Base-by-base conservation (phyloP, 805 yeast species). In the Yarrowia sp. region DNA sequence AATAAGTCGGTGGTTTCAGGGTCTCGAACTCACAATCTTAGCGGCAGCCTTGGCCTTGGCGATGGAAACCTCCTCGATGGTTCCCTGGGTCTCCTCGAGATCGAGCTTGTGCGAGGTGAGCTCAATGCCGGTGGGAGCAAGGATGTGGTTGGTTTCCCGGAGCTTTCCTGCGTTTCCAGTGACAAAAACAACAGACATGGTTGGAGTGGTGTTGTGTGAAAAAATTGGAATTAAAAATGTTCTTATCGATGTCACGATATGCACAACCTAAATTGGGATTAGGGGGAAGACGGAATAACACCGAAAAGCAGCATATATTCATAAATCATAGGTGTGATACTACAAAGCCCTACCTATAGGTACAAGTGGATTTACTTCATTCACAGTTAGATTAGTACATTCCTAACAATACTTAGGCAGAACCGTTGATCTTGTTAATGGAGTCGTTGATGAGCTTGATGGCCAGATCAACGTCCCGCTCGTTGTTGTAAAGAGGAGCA, bases 91-190 rank as follows among this genome's bases (percentile, higher is more conserved):
- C 79, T 95, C 99, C 63, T 88, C 95, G 19, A 95, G 80, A 75
- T 95, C 99, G 39, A 96, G 76, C 39, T 87, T 81, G 70, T 84
- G 79, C 77, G 90, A 92, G 24, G 81, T 80, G 68, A 95, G 83
- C 73, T 72, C 13, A 52, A 64, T 64, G 36, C 58, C 58, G 68
- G 78, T 20, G 70, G 75, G 36, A 64, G 75, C 73, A 9, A 94
- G 84, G 65, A 94, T 89, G 66, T 89, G 87, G 70, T 87, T 83
- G 24, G 94, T 96, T 77, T 94, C 99, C 71, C 84, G 86, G 69
- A 93, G 83, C 77, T 95, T 95, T 79, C 94, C 92, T 67, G 86
- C 85, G 77, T 93, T 93, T 34, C 99, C 98, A 1, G 97, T 89
- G 42, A 90, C 66, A 46, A 61, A 61, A 7, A 61, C 66, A 36